phyloP scores from a whole-genome alignment of 495 filamentous ascomycete species.

The Talaromyces liani region DNA sequence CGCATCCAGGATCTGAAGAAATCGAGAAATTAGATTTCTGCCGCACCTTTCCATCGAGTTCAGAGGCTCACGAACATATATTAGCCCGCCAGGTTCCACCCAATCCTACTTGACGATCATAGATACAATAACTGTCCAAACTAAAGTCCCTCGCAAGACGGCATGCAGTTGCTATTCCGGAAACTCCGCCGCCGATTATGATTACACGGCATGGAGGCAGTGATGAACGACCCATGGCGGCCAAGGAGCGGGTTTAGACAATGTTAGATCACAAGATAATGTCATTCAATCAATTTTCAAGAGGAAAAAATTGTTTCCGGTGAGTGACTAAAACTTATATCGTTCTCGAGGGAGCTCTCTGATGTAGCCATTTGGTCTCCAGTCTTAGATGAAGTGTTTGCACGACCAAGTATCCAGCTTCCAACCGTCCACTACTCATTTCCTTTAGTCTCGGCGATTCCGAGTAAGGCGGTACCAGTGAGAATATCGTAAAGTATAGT shows the following conservation, averaged over 20 bases:
- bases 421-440: too few species aligned
- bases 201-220: conserved; percentile 12
- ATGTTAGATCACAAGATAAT: not conserved
- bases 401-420: too few species aligned
- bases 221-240: not conserved
- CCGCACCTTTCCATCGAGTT: not conserved
- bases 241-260: not conserved
- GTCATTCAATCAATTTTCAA: not conserved
- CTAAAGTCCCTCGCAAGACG: conserved; percentile 16
- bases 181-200: conserved; percentile 21
- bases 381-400: too few species aligned
- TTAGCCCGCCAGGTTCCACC: conserved; percentile 23
- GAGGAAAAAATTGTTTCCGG: not conserved
- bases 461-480: too few species aligned
- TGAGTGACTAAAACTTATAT: not conserved
- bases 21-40: not conserved
- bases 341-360: not conserved
- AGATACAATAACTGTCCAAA: conserved; percentile 17
- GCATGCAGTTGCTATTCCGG: conserved; percentile 20
- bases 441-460: too few species aligned
- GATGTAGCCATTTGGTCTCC: too few species aligned
- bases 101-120: conserved; percentile 13
- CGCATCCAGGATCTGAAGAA: conserved; percentile 20
- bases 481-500: too few species aligned
- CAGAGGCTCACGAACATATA: conserved; percentile 9